Evolutionary conservation across 179 eudicot species (phyloP).

Genomic region (Drosera spatulata): DNA sequence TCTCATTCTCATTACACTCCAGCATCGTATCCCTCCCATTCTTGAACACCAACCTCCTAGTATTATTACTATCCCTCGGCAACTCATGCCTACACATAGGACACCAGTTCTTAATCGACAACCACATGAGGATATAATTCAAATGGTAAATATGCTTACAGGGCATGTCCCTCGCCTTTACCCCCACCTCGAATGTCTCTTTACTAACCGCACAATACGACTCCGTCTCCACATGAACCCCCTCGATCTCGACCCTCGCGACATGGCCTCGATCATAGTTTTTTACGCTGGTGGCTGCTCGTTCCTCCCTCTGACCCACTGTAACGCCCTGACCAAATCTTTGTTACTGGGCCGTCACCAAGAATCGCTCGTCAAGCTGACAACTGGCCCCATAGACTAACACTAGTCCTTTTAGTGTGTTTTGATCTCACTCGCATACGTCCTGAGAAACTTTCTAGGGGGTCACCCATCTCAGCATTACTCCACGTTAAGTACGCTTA

Average conservation of each 20-base stretch:
- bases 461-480: no score
- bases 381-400: no score
- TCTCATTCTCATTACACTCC: slow-evolving; percentile 19
- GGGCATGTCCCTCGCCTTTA: slow-evolving; percentile 62
- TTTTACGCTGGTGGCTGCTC: slow-evolving; percentile 84
- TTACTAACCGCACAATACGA: slow-evolving; percentile 58
- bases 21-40: slow-evolving; percentile 11
- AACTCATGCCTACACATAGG: slow-evolving; percentile 71
- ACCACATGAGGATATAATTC: slow-evolving; percentile 68
- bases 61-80: slow-evolving; percentile 22
- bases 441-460: no score
- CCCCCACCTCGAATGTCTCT: slow-evolving; percentile 50
- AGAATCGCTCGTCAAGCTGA: no score
- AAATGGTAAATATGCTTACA: slow-evolving; percentile 67
- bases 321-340: no score
- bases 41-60: slow-evolving; percentile 5
- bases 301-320: slow-evolving; percentile 37
- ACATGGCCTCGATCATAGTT: slow-evolving; percentile 64
- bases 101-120: slow-evolving; percentile 50
- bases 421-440: no score
- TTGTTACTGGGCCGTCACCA: no score
- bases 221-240: slow-evolving; percentile 26
- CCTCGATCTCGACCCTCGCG: slow-evolving; percentile 32
- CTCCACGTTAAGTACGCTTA: no score
- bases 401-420: no score